Conservation (phyloP, 768 basidiomycete genomes). For the Amanita pseudoporphyria region DNA sequence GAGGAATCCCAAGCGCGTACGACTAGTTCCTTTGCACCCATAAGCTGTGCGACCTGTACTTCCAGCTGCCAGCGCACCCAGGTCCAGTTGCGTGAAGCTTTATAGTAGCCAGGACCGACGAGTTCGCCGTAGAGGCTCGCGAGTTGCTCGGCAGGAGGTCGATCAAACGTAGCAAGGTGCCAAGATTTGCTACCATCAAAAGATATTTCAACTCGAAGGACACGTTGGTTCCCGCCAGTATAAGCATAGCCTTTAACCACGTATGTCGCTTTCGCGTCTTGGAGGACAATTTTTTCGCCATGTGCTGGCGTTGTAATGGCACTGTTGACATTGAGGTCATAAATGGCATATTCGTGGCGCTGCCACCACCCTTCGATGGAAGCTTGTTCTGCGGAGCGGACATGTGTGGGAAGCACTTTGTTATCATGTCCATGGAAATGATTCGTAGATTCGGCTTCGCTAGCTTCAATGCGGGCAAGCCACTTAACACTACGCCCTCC, state of each 20-base stretch:
- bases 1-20: slow-evolving; percentile 50
- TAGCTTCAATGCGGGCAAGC: slow-evolving; percentile 46
- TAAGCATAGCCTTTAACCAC: slow-evolving; percentile 49
- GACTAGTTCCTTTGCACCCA: slow-evolving; percentile 25
- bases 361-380: slow-evolving; percentile 47
- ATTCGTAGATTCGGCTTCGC: slow-evolving; percentile 41
- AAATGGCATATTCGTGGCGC: slow-evolving; percentile 27
- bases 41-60: slow-evolving; percentile 24
- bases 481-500: slow-evolving; percentile 56
- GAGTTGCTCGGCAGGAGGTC: neutral
- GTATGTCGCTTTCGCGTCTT: slow-evolving; percentile 22
- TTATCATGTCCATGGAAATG: slow-evolving; percentile 43
- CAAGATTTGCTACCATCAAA: slow-evolving; percentile 43
- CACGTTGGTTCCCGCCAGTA: slow-evolving; percentile 46
- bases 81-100: slow-evolving; percentile 1
- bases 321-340: slow-evolving; percentile 52
- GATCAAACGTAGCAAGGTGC: slow-evolving; percentile 23
- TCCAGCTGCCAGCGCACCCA: slow-evolving; percentile 52
- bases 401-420: slow-evolving; percentile 46
- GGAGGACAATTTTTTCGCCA: slow-evolving; percentile 28
- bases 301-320: slow-evolving; percentile 49
- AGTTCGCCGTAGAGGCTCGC: neutral
- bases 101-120: neutral
- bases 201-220: slow-evolving; percentile 50
- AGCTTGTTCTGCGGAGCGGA: slow-evolving; percentile 42